A percentile compares a stretch with the other conserved stretches of the same genome.
These are phyloP conservation scores for Leucoagaricus sp. DNA, from an alignment of 1,284 basidiomycete species.

Conservation along the genomic window DNA sequence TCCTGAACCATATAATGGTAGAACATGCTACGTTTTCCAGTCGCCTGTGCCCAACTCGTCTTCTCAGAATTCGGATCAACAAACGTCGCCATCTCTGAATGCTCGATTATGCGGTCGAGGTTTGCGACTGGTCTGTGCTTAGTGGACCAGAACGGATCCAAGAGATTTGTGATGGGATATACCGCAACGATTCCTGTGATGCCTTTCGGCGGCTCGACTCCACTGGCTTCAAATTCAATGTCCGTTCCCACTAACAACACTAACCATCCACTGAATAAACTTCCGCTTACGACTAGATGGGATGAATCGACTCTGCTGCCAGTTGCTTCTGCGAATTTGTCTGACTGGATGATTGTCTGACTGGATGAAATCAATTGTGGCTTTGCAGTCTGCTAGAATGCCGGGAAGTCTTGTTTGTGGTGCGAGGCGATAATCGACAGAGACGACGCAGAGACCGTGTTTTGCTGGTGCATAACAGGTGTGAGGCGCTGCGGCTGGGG, in stretches of 20 bases:
- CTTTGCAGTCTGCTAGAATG: conserved; percentile 36
- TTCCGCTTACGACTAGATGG: conserved; percentile 36
- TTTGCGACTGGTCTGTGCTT: conserved; percentile 35
- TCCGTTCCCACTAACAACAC: conserved; percentile 33
- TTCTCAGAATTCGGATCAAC: conserved; percentile 29
- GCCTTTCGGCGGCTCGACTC: conserved; percentile 26
- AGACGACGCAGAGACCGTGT: conserved; percentile 34
- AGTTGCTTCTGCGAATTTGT: conserved; percentile 28
- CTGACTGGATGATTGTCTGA: conserved; percentile 26
- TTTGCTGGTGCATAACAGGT: conserved; percentile 32
- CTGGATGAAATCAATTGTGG: conserved; percentile 33
- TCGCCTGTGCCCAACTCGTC: conserved; percentile 24
- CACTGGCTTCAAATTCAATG: conserved; percentile 33
- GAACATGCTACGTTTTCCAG: conserved; percentile 32
- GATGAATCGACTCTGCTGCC: conserved; percentile 29
- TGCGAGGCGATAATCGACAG: conserved; percentile 39
- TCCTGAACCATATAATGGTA: conserved; percentile 43
- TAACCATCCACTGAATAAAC: conserved; percentile 41
- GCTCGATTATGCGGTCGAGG: conserved; percentile 29
- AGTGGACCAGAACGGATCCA: conserved; percentile 38
- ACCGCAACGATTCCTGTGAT: conserved; percentile 34
- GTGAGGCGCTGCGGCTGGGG: conserved; percentile 32
- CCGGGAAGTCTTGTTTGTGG: conserved; percentile 38
- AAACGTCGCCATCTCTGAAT: conserved; percentile 32
- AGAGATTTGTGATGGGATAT: conserved; percentile 38